Evolutionary conservation across 257 asterid species (phyloP).

Genomic region (Nicotiana otophora): DNA sequence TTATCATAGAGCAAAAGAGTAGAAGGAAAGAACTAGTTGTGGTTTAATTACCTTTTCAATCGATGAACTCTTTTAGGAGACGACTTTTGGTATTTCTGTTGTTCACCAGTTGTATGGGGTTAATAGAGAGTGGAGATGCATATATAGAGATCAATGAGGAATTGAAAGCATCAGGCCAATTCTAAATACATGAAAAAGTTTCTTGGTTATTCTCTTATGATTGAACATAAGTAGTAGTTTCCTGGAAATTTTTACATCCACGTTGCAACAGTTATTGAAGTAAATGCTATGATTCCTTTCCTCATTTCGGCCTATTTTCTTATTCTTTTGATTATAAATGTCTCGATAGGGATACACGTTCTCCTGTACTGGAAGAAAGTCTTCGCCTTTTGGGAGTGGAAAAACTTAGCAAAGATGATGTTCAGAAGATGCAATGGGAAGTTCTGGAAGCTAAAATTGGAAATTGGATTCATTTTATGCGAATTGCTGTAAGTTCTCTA

Average conservation of each 20-base stretch:
- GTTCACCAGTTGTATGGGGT: background rate
- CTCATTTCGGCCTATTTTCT: background rate
- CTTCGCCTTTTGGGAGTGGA: constrained; percentile 95
- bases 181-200: background rate
- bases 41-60: background rate
- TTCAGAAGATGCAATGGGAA: constrained; percentile 99
- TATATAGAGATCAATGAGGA: background rate
- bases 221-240: background rate
- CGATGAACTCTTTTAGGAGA: background rate
- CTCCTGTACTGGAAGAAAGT: constrained; percentile 89
- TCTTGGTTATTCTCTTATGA: background rate
- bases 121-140: background rate
- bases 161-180: background rate
- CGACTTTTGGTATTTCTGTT: background rate
- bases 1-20: background rate
- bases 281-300: background rate
- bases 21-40: constrained; percentile 4
- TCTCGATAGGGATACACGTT: constrained; percentile 70
- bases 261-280: background rate
- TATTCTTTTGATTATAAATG: background rate
- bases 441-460: constrained; percentile 98
- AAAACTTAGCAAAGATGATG: constrained; percentile 97
- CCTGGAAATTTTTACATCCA: background rate
- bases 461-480: constrained; percentile 99
- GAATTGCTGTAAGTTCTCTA: constrained; percentile 74